phyloP scores from a whole-genome alignment of 2,329 filamentous ascomycete genomes.

The Penicillium oxalicum region DNA sequence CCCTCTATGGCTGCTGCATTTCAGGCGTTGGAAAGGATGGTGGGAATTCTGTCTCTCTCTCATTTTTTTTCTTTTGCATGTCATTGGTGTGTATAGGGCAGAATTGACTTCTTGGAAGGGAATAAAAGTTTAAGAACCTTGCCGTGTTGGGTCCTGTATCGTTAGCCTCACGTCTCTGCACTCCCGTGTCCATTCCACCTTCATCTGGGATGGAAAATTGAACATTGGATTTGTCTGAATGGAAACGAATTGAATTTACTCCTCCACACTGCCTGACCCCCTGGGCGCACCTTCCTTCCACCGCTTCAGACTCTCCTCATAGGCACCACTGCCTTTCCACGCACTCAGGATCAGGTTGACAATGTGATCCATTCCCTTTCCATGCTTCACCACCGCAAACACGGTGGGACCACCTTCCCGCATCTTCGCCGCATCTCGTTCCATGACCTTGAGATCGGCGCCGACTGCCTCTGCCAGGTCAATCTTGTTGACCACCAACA shows the following conservation, averaged over 20 bases:
- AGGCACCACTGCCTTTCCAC: conserved; percentile 84
- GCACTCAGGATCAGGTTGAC: conserved; percentile 82
- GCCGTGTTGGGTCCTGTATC: neutral
- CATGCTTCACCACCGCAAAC: conserved; percentile 95
- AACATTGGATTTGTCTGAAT: too few species aligned
- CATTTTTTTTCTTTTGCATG: conserved; percentile 3
- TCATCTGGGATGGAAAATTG: too few species aligned
- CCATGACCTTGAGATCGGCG: conserved; percentile 88
- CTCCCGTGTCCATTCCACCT: neutral
- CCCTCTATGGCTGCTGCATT: conserved; percentile 20
- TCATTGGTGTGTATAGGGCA: conserved; percentile 14
- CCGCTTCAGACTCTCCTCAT: conserved; percentile 39
- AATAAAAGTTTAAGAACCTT: conserved; percentile 8
- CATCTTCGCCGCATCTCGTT: conserved; percentile 89
- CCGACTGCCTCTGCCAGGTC: conserved; percentile 87
- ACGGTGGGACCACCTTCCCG: conserved; percentile 91
- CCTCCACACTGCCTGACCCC: conserved; percentile 33
- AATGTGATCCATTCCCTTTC: conserved; percentile 77
- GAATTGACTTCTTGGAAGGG: conserved; percentile 6
- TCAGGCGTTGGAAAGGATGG: conserved; percentile 18
- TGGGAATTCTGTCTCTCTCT: conserved; percentile 1
- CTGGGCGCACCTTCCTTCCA: conserved; percentile 39
- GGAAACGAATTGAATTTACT: conserved; percentile 11
- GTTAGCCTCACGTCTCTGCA: neutral
- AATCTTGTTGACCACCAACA: conserved; percentile 95